Conservation (phyloP, 345 rosid species). For the Sapria himalayana region DNA sequence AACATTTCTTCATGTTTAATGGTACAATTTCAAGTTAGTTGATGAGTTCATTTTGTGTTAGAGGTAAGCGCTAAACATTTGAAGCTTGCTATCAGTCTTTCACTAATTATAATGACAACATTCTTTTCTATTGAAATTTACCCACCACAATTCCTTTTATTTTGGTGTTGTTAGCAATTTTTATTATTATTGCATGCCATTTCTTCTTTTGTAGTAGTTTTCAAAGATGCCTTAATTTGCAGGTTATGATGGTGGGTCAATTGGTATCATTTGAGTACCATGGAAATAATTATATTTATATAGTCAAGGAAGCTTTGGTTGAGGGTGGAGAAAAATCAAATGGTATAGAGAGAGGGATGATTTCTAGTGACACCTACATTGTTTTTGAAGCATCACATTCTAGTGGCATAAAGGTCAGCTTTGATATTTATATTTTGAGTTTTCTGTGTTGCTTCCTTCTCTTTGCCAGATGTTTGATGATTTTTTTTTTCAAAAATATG, state of each 20-base stretch:
- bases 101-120: too few species aligned
- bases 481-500: neutral
- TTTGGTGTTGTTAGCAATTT: too few species aligned
- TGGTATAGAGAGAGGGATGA: conserved; percentile 67
- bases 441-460: neutral
- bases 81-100: too few species aligned
- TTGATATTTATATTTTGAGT: conserved; percentile 3
- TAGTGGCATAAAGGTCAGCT: conserved; percentile 79
- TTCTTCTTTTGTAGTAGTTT: too few species aligned
- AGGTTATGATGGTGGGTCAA: conserved; percentile 91
- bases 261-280: conserved; percentile 70
- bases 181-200: too few species aligned
- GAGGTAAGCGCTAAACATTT: too few species aligned
- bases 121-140: too few species aligned
- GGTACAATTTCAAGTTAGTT: too few species aligned
- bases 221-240: too few species aligned
- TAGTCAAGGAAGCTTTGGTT: conserved; percentile 56
- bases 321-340: conserved; percentile 47
- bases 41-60: too few species aligned
- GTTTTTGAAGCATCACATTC: conserved; percentile 72
- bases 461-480: neutral
- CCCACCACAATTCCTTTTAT: too few species aligned
- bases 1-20: too few species aligned
- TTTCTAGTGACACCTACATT: conserved; percentile 50
- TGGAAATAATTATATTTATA: conserved; percentile 73